Evolutionary conservation across 129 eudicot species (phyloP), one percentile per base, ranked within the genome.

Genomic region (Calendula officinalis): DNA sequence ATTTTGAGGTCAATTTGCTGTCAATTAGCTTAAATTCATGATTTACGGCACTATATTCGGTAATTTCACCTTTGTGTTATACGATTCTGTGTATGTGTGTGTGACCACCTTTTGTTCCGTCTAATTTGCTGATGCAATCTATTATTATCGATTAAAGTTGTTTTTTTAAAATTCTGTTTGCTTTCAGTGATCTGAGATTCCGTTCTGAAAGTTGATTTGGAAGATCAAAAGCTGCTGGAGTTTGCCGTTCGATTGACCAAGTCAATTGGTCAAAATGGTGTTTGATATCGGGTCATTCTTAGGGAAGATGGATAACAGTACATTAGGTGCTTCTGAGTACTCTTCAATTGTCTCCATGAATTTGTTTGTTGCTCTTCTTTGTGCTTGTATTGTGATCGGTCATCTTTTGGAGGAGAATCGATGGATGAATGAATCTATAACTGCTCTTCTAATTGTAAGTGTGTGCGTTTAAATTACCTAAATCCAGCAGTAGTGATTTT

Each of bases 351-450:
- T 84, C 14, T 75, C 97, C 2, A 76, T 90, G 69, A 81, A 78
- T 82, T 63, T 90, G 44, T 90, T 86, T 40, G 91, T 86, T 30
- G 90, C 95, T 27, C 91, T 90, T 71, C 82, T 90, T 9, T 90
- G 95, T 35, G 89, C 86, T 15, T 90, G 97, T 75, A 90, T 86
- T 9, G 85, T 90, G 44, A 76, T 90, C 37, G 97, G 97, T 60
- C 97, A 90, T 72, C 78, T 90, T 13, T 67, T 90, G 79, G 97
- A 90, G 78, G 97, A 90, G 74, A 79, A 74, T 64, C 75, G 97
- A 11, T 90, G 97, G 97, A 90, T 90, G 84, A 90, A 90, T 51
- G 97, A 90, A 73, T 90, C 97, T 55, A 90, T 90, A 48, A 90
- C 97, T 8, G 95, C 97, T 4, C 95, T 90, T 65, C 58, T 75